Evolutionary conservation across 257 asterid genomes (phyloP), one percentile per base, ranked within the genome.

Genomic region (Capsicum pubescens): DNA sequence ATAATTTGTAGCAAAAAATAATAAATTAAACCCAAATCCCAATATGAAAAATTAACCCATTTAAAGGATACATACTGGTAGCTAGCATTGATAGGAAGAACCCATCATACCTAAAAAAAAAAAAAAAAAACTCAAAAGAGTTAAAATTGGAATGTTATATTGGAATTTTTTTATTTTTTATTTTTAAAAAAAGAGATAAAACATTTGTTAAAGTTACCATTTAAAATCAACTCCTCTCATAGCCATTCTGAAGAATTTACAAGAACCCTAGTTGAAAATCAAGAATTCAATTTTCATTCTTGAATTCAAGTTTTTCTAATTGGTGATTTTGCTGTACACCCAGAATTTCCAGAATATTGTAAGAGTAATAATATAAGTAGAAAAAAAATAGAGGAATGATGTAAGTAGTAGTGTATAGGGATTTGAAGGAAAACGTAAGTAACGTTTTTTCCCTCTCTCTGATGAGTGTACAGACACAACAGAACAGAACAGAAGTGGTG

Each of bases 51-150:
- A 11, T 60, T 16, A 55, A 35, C 42, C 9, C 82, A 64, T 54
- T 42, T 61, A 82, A 88, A 95, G 99, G 99, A 96, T 96, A 94
- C 99, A 91, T 86, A 76, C 98, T 96, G n/a, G 97, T 96, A 17
- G 98, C 98, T 32, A 96, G 92, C 99, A 96, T 96, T 83, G 98
- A 93, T 90, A 96, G 86, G 96, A 96, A 96, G 90, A 96, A 96
- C 83, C 99, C 99, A 94, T 96, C 98, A 80, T 94, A 96, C 99
- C 98, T 96, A 90, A 91, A 89, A 91, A 21, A 89, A 50, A 44
- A 46, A n/a, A 57, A 56, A 39, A 26, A 26, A 26, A 70, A 61
- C 57, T 60, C 54, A 66, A 11, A 26, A 88, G 55, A 70, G 8
- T 17, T 60, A 57, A 88, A 68, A 32, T 88, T 26, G 32, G 32